phyloP scores from a whole-genome alignment of 352 stramenopile genomes.

The Phytophthora capsici region DNA sequence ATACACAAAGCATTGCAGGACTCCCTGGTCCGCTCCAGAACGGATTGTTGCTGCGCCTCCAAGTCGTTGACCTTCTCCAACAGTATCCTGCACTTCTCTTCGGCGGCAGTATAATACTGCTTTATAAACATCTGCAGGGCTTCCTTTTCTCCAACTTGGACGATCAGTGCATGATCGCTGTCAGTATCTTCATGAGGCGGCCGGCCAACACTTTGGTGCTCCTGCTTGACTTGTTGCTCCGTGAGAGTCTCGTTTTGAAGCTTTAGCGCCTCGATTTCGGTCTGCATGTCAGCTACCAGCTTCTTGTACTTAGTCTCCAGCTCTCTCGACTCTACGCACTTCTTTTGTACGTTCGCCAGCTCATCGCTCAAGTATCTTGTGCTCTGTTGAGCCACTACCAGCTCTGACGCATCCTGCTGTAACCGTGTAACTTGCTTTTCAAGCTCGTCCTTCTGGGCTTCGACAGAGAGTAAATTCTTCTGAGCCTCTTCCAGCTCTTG shows the following conservation, averaged over 20 bases:
- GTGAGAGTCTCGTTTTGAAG: slow-evolving; percentile 35
- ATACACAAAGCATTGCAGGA: slow-evolving; percentile 37
- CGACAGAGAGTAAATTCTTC: background rate
- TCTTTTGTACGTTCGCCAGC: slow-evolving; percentile 25
- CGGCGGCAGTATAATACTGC: slow-evolving; percentile 50
- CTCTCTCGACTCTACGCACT: slow-evolving; percentile 33
- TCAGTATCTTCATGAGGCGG: slow-evolving; percentile 9
- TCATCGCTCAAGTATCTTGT: slow-evolving; percentile 25
- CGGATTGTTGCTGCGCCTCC: slow-evolving; percentile 31
- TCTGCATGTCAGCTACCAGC: slow-evolving; percentile 18
- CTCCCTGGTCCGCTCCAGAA: slow-evolving; percentile 38
- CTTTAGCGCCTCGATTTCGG: slow-evolving; percentile 28
- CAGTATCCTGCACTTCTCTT: slow-evolving; percentile 55
- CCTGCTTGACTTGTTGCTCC: slow-evolving; percentile 5
- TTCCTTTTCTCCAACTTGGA: slow-evolving; percentile 50
- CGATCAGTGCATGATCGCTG: slow-evolving; percentile 11
- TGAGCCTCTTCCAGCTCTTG: slow-evolving; percentile 24
- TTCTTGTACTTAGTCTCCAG: slow-evolving; percentile 13
- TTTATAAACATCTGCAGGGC: slow-evolving; percentile 54
- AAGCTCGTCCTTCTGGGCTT: slow-evolving; percentile 20
- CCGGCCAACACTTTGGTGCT: slow-evolving; percentile 26
- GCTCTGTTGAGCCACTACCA: slow-evolving; percentile 18
- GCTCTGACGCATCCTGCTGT: slow-evolving; percentile 24
- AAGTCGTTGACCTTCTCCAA: slow-evolving; percentile 38
- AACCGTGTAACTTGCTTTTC: slow-evolving; percentile 34